Percentiles rank a stretch among this genome's conserved stretches.
Conservation (phyloP, 306 rosid genomes). For the Quercus engelmannii region DNA sequence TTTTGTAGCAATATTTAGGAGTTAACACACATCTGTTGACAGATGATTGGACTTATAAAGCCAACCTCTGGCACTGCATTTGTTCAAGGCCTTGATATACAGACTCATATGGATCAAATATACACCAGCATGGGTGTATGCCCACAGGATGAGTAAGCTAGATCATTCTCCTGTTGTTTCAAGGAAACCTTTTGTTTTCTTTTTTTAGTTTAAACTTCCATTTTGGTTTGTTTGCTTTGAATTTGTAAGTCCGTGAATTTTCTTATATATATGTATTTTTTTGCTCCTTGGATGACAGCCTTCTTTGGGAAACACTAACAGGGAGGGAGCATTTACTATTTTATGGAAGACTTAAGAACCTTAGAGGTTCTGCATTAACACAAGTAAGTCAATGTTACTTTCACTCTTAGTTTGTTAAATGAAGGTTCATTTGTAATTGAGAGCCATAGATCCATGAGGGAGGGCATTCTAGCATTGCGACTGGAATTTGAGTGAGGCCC, state of each 20-base stretch:
- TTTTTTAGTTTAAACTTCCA: no score
- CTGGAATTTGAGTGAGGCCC: neutral
- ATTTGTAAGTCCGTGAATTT: neutral
- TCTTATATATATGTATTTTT: neutral
- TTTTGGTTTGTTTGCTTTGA: no score
- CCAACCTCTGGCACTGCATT: slow-evolving; percentile 75
- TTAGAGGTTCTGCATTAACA: slow-evolving; percentile 63
- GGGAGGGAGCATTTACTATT: slow-evolving; percentile 89
- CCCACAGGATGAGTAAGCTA: slow-evolving; percentile 82
- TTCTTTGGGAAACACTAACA: slow-evolving; percentile 83
- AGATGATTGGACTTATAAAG: slow-evolving; percentile 94
- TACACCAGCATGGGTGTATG: slow-evolving; percentile 97
- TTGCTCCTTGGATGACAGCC: slow-evolving; percentile 30
- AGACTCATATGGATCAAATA: slow-evolving; percentile 64
- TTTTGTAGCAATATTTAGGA: neutral
- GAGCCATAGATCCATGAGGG: neutral
- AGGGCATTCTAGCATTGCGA: neutral
- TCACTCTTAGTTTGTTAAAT: neutral
- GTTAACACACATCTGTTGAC: slow-evolving; percentile 7
- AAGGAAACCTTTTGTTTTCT: neutral
- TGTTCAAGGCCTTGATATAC: slow-evolving; percentile 77
- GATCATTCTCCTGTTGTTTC: slow-evolving; percentile 1
- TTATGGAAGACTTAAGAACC: slow-evolving; percentile 89
- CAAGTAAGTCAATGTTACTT: slow-evolving; percentile 46
- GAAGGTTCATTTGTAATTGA: neutral